phyloP scores from a whole-genome alignment of 495 filamentous ascomycete genomes.

The Penicillium tannophilum region DNA sequence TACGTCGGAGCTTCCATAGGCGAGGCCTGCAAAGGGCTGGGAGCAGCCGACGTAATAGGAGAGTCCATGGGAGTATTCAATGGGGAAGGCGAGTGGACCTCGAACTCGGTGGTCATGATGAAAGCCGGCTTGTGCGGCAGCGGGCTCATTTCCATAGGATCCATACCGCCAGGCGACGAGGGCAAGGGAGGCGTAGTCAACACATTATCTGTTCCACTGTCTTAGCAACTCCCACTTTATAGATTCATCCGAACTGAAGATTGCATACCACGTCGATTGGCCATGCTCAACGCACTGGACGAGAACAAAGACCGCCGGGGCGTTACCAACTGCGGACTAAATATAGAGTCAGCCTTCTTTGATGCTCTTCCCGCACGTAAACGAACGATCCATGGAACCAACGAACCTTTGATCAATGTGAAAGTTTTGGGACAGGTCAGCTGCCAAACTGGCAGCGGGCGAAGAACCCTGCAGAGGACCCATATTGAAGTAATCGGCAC shows the following conservation, averaged over 20 bases:
- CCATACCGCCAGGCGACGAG: constrained; percentile 77
- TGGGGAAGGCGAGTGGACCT: constrained; percentile 68
- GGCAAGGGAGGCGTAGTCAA: constrained; percentile 83
- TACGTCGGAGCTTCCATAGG: constrained; percentile 53
- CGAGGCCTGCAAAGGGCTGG: constrained; percentile 51
- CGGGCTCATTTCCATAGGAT: constrained; percentile 93
- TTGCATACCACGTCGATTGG: constrained; percentile 71
- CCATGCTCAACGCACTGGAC: constrained; percentile 66
- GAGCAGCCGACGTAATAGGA: constrained; percentile 36
- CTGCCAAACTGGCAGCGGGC: constrained; percentile 84
- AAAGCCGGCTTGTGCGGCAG: constrained; percentile 86
- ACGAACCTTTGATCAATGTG: constrained; percentile 85
- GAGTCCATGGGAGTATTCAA: constrained; percentile 54
- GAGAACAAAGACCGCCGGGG: constrained; percentile 94
- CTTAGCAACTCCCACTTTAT: neutral
- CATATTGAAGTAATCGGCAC: constrained; percentile 73
- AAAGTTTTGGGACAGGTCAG: constrained; percentile 95
- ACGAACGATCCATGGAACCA: constrained; percentile 2
- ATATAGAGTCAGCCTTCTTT: constrained; percentile 32
- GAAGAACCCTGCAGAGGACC: constrained; percentile 81
- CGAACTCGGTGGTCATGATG: constrained; percentile 54
- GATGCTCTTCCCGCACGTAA: neutral
- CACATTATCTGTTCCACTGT: constrained; percentile 49
- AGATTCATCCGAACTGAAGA: neutral
- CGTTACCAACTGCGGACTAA: constrained; percentile 86